A percentile compares a stretch with the other conserved stretches of the same genome.
Conservation (phyloP, 2,329 filamentous ascomycete species). For the Alternaria ventricosa region DNA sequence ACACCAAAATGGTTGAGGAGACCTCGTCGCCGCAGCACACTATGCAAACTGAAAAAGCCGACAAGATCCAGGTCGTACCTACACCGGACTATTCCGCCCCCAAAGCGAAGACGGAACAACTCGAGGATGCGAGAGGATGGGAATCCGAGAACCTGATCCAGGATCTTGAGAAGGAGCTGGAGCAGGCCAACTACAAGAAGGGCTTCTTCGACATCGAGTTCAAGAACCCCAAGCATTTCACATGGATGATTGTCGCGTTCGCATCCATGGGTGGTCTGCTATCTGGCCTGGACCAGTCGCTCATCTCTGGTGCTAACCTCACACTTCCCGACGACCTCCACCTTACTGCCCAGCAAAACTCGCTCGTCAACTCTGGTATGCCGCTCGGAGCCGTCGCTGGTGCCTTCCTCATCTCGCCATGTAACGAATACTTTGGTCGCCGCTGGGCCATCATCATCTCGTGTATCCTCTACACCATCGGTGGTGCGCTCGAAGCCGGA, state of each 20-base stretch:
- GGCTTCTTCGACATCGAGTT: slow-evolving; percentile 63
- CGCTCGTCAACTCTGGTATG: slow-evolving; percentile 73
- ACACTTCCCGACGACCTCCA: slow-evolving; percentile 66
- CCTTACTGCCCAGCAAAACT: slow-evolving; percentile 63
- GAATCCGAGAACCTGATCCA: slow-evolving; percentile 55
- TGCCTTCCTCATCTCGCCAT: slow-evolving; percentile 69
- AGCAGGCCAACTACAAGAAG: slow-evolving; percentile 46
- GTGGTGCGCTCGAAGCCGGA: slow-evolving; percentile 71
- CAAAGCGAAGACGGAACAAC: slow-evolving; percentile 40
- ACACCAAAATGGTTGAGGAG: slow-evolving; percentile 22
- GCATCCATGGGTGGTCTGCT: slow-evolving; percentile 78
- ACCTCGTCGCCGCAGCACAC: slow-evolving; percentile 14
- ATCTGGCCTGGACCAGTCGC: slow-evolving; percentile 74
- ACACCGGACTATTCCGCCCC: slow-evolving; percentile 30
- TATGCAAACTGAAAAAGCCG: slow-evolving; percentile 20
- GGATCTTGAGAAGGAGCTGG: slow-evolving; percentile 49
- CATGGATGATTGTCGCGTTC: slow-evolving; percentile 71
- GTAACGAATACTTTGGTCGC: slow-evolving; percentile 71
- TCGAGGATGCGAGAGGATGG: slow-evolving; percentile 48
- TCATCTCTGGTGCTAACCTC: slow-evolving; percentile 74
- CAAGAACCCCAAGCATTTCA: slow-evolving; percentile 69
- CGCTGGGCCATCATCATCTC: slow-evolving; percentile 73
- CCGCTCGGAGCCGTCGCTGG: slow-evolving; percentile 75
- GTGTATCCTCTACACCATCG: slow-evolving; percentile 72
- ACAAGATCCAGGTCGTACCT: slow-evolving; percentile 30